Evolutionary conservation across 768 basidiomycete genomes (phyloP), one percentile per base, ranked within the genome.

Genomic region (Mrakia blollopis): DNA sequence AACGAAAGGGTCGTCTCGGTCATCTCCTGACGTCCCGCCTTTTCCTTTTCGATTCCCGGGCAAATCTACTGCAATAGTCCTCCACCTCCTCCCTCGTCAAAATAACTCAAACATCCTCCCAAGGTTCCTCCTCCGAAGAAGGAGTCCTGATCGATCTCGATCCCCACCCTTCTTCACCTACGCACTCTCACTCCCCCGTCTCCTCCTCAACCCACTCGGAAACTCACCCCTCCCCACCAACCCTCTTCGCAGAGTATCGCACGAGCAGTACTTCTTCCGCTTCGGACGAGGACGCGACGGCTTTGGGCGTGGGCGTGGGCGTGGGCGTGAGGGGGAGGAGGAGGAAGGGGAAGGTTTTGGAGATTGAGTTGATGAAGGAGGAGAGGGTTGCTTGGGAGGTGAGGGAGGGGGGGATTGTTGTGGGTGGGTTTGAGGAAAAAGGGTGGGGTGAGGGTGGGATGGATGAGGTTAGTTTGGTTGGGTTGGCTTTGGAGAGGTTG

Each of bases 1-100:
- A 41, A 11, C 39, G 39, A 41, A 14, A 44, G 44, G 16, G 28
- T 65, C 30, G 63, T 16, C 65, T 23, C 65, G 35, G 25, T n/a
- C 35, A 68, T 35, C 65, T 39, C 65, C 18, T 10, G 39, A 32
- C 5, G 9, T 67, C 37, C 9, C 35, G 23, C 35, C 30, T 8
- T 1, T 0, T 23, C 10, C 65, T n/a, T 39, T 14, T 39, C 39
- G 63, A 65, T 37, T 32, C 30, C 37, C 21, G 32, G 8, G n/a
- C n/a, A 10, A 62, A 5, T 57, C 61, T n/a, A 65, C 63, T 16
- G 4, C 39, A 18, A 37, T 39, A 68, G 65, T 68, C 65, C 10
- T 68, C 65, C 9, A 68, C 65, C 65, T 68, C 65, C 25, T 68
- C 65, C 9, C 65, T 68, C 65, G 65, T 68, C 65, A 68, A 68